Percentiles rank a stretch among this genome's conserved stretches.
Conservation (phyloP, 305 asterid genomes). For the Withania somnifera region DNA sequence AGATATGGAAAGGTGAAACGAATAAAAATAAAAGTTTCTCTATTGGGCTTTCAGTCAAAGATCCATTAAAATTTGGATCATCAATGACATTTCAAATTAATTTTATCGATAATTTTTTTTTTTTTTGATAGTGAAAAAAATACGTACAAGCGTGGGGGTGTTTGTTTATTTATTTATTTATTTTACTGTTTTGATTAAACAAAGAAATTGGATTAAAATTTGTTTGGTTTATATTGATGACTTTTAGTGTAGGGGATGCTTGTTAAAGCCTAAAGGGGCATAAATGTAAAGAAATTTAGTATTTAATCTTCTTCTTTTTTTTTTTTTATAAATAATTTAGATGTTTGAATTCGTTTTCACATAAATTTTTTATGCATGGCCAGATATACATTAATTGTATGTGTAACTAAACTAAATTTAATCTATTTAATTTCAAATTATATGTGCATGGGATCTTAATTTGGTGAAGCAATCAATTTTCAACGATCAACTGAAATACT, state of each 20-base stretch:
- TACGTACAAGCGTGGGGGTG: not conserved
- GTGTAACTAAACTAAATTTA: too few relatives aligned
- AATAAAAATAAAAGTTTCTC: not conserved
- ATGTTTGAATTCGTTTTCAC: too few relatives aligned
- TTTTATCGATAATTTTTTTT: not conserved
- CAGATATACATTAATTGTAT: too few relatives aligned
- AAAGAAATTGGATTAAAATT: not conserved
- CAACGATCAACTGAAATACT: too few relatives aligned
- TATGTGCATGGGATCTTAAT: too few relatives aligned
- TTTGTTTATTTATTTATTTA: not conserved
- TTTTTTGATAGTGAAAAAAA: not conserved
- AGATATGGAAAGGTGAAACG: conserved; percentile 33
- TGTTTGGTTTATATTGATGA: conserved; percentile 11
- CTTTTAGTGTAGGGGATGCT: not conserved
- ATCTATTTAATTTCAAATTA: too few relatives aligned
- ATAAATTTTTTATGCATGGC: too few relatives aligned
- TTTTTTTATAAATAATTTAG: too few relatives aligned
- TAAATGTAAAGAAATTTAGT: not conserved
- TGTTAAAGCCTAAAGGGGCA: not conserved
- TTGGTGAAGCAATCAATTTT: too few relatives aligned
- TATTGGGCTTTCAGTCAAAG: not conserved
- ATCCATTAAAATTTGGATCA: not conserved
- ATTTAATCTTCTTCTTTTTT: too few relatives aligned
- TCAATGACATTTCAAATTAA: not conserved
- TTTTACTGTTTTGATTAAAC: not conserved